Conservation (phyloP, 1,284 basidiomycete genomes). For the Cutaneotrichosporon curvatum region DNA sequence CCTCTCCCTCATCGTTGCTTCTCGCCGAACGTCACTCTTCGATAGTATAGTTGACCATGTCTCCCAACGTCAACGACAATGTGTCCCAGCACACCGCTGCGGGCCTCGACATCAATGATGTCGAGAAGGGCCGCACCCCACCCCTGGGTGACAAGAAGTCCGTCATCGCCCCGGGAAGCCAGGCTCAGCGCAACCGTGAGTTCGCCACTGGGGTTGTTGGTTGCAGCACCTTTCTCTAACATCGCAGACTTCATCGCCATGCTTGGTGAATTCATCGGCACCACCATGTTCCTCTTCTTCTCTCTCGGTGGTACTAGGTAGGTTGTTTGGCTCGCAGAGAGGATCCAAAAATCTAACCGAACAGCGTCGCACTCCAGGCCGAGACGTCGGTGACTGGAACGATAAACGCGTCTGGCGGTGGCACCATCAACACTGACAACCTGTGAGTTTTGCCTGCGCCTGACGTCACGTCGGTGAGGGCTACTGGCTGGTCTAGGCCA, state of each 20-base stretch:
- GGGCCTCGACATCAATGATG: not conserved
- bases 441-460: slow-evolving; percentile 19
- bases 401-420: slow-evolving; percentile 19
- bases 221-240: not conserved
- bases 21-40: no score
- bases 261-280: slow-evolving; percentile 49
- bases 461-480: not conserved
- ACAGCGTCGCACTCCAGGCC: slow-evolving; percentile 42
- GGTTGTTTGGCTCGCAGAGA: slow-evolving; percentile 2
- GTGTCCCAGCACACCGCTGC: not conserved
- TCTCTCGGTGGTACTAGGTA: slow-evolving; percentile 45
- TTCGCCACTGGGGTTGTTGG: not conserved
- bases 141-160: not conserved
- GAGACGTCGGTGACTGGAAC: slow-evolving; percentile 34
- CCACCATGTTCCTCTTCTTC: slow-evolving; percentile 47
- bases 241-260: slow-evolving; percentile 44
- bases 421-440: slow-evolving; percentile 37
- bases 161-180: slow-evolving; percentile 3
- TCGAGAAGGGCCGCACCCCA: no score
- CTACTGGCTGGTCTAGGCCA: no score
- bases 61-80: no score
- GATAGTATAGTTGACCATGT: no score
- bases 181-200: slow-evolving; percentile 15
- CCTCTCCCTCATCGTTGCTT: no score
- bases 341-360: slow-evolving; percentile 1